phyloP scores from a whole-genome alignment of 306 rosid species.

The Morella rubra region DNA sequence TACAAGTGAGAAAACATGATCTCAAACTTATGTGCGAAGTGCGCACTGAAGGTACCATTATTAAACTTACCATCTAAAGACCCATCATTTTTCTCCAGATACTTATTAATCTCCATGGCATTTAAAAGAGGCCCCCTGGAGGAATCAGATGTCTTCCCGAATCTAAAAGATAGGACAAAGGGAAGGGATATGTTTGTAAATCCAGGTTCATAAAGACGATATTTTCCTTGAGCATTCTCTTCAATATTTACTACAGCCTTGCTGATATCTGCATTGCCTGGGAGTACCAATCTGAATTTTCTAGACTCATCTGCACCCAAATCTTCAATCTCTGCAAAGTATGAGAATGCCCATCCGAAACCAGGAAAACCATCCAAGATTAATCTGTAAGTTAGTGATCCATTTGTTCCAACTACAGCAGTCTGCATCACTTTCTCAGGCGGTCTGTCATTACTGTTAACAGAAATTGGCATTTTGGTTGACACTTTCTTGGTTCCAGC shows the following conservation, averaged over 20 bases:
- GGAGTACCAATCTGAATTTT: slow-evolving; percentile 85
- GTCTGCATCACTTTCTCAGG: slow-evolving; percentile 95
- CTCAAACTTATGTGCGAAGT: background rate
- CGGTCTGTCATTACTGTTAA: slow-evolving; percentile 65
- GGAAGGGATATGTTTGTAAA: slow-evolving; percentile 70
- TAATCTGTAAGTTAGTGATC: slow-evolving; percentile 84
- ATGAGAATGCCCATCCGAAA: slow-evolving; percentile 75
- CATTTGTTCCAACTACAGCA: slow-evolving; percentile 84
- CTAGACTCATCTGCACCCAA: slow-evolving; percentile 61
- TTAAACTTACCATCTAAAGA: slow-evolving; percentile 69
- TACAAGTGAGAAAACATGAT: slow-evolving; percentile 18
- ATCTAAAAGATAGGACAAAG: slow-evolving; percentile 73
- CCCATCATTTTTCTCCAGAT: slow-evolving; percentile 76
- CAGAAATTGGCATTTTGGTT: slow-evolving; percentile 62
- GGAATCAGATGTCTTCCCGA: slow-evolving; percentile 83
- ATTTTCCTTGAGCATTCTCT: slow-evolving; percentile 89
- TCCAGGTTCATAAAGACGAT: slow-evolving; percentile 92
- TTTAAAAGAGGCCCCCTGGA: slow-evolving; percentile 82
- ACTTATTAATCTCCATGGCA: slow-evolving; percentile 90
- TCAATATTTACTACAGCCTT: slow-evolving; percentile 80
- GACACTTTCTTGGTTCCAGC: slow-evolving; percentile 78
- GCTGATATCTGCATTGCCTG: slow-evolving; percentile 68
- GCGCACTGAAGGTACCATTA: background rate
- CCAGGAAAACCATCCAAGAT: slow-evolving; percentile 94
- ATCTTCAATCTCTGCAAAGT: slow-evolving; percentile 96